These are phyloP conservation scores for Aspergillus arachidicola DNA, from an alignment of 2,329 filamentous ascomycete species.

Conservation along the genomic window DNA sequence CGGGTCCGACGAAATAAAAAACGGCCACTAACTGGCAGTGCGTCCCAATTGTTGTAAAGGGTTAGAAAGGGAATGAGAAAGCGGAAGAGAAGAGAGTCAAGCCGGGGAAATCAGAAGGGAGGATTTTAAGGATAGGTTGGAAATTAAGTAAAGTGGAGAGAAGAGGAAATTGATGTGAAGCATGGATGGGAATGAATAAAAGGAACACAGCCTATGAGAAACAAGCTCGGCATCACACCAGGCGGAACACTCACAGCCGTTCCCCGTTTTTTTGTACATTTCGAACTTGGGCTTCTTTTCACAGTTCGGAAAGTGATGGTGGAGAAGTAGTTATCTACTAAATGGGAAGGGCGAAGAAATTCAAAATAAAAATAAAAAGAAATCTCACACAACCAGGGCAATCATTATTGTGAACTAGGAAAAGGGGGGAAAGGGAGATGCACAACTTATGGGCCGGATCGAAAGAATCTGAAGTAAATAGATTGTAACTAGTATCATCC, in stretches of 20 bases:
- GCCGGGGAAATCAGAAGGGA: neutral
- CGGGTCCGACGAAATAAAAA: neutral
- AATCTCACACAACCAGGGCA: neutral
- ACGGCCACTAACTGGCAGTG: neutral
- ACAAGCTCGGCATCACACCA: constrained; percentile 32
- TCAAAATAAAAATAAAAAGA: neutral
- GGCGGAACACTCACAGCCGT: constrained; percentile 35
- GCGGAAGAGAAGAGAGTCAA: neutral
- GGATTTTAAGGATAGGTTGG: neutral
- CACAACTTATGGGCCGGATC: no score
- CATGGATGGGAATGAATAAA: constrained; percentile 6
- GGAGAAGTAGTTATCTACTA: neutral
- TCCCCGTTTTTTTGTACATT: constrained; percentile 16
- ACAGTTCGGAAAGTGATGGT: neutral
- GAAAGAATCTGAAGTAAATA: no score
- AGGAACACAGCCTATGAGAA: constrained; percentile 15
- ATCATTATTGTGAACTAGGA: neutral
- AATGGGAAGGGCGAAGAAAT: neutral
- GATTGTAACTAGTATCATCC: no score
- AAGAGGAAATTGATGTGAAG: constrained; percentile 4
- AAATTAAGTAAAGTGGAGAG: constrained; percentile 6
- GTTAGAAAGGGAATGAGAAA: neutral
- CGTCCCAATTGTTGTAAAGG: neutral
- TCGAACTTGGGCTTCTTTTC: neutral
- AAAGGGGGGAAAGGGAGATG: neutral